phyloP scores from a whole-genome alignment of 805 yeast species.

The Zygotorulaspora sp. region DNA sequence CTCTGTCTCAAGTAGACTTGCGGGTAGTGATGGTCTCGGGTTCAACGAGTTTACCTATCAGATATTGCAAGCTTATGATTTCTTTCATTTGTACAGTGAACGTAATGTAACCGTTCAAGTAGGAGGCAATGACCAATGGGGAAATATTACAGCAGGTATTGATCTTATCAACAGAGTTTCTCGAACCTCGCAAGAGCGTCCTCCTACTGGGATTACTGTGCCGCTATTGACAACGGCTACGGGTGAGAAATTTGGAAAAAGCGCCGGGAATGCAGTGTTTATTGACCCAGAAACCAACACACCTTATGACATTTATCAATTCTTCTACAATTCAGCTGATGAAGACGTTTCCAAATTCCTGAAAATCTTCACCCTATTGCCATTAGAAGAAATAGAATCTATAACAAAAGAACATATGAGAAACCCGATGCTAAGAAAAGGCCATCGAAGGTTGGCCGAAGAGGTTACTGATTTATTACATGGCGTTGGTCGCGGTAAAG shows the following conservation, averaged over 20 bases:
- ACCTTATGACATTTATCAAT: constrained; percentile 80
- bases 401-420: constrained; percentile 49
- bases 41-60: constrained; percentile 94
- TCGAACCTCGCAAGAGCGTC: constrained; percentile 27
- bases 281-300: constrained; percentile 70
- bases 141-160: constrained; percentile 93
- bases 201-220: constrained; percentile 75
- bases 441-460: constrained; percentile 72
- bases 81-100: constrained; percentile 66
- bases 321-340: constrained; percentile 75
- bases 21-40: constrained; percentile 72
- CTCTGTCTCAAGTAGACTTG: constrained; percentile 71
- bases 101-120: constrained; percentile 67
- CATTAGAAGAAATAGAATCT: constrained; percentile 52
- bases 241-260: constrained; percentile 94
- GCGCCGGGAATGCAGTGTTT: constrained; percentile 95
- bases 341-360: constrained; percentile 65
- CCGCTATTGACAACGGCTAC: constrained; percentile 82
- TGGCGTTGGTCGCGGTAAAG: constrained; percentile 70
- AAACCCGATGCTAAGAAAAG: constrained; percentile 62
- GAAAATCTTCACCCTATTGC: constrained; percentile 74
- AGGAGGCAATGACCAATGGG: constrained; percentile 99
- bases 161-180: constrained; percentile 70
- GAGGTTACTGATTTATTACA: constrained; percentile 87
- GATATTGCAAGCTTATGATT: constrained; percentile 88